Evolutionary conservation across 495 filamentous ascomycete genomes (phyloP).

Genomic region (Sordaria brevicollis): DNA sequence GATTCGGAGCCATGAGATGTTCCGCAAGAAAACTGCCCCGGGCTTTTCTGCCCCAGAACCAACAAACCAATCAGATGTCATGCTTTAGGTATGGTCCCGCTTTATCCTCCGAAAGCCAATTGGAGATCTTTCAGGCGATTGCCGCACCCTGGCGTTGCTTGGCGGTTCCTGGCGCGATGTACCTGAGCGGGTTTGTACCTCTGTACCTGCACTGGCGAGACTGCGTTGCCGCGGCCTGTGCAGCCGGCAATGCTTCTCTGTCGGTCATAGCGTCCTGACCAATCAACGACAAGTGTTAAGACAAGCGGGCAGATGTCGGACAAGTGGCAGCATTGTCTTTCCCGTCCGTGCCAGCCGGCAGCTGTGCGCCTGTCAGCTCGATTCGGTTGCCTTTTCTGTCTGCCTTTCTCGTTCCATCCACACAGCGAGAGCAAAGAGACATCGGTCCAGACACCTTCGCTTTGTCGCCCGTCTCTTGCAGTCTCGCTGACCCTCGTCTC

Average conservation of each 20-base stretch:
- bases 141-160: not conserved
- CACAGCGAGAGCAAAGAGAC: not conserved
- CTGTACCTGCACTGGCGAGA: not conserved
- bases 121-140: not conserved
- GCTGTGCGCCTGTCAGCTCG: conserved; percentile 11
- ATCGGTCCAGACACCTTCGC: too few species aligned
- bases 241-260: not conserved
- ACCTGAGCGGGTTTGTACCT: not conserved
- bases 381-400: conserved; percentile 18
- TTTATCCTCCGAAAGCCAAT: not conserved
- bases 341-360: not conserved
- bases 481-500: not conserved
- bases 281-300: not conserved
- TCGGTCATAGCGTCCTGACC: not conserved
- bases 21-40: conserved; percentile 6
- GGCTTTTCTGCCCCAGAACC: not conserved
- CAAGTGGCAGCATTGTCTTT: not conserved
- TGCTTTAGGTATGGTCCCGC: conserved; percentile 1
- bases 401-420: conserved; percentile 12
- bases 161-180: not conserved
- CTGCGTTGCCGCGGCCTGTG: not conserved
- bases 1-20: conserved; percentile 10
- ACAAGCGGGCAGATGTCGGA: not conserved
- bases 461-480: not conserved
- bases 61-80: conserved; percentile 11